Evolutionary conservation across 78 protist genomes (phyloP).

Genomic region (Dictyostelium brefeldianum): DNA sequence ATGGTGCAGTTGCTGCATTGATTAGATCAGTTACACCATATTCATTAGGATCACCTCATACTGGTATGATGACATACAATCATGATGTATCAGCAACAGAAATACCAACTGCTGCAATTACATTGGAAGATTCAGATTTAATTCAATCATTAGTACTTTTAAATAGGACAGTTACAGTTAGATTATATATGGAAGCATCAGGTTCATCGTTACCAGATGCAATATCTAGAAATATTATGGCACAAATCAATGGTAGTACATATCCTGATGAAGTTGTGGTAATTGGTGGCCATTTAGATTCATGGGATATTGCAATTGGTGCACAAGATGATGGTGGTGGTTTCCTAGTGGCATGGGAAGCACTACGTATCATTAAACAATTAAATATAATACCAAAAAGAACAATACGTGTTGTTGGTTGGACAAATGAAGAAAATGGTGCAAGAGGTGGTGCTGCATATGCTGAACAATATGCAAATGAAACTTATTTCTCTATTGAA

Average conservation of each 20-base stretch:
- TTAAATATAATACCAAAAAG: constrained; percentile 83
- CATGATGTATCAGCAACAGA: neutral
- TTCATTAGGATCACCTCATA: constrained; percentile 88
- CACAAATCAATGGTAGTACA: constrained; percentile 80
- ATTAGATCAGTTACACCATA: constrained; percentile 83
- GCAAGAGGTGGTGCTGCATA: constrained; percentile 82
- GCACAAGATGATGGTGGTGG: constrained; percentile 92
- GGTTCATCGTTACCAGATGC: neutral
- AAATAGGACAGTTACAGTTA: constrained; percentile 34
- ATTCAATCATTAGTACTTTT: constrained; percentile 59
- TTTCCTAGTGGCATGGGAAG: constrained; percentile 81
- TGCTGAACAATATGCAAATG: constrained; percentile 4
- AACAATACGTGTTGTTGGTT: constrained; percentile 87
- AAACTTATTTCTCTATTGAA: constrained; percentile 81
- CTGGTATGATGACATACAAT: constrained; percentile 83
- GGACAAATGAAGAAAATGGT: constrained; percentile 89
- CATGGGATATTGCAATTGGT: constrained; percentile 92
- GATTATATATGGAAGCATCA: constrained; percentile 80
- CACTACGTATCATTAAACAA: constrained; percentile 52
- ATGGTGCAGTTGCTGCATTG: constrained; percentile 87
- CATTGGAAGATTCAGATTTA: constrained; percentile 91
- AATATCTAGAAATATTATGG: constrained; percentile 81
- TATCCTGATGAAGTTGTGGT: constrained; percentile 88
- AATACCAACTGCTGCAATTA: constrained; percentile 86
- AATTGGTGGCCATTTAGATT: constrained; percentile 88